These are phyloP conservation scores for Trichoderma hamatum DNA, from an alignment of 2,329 filamentous ascomycete species.

Conservation along the genomic window DNA sequence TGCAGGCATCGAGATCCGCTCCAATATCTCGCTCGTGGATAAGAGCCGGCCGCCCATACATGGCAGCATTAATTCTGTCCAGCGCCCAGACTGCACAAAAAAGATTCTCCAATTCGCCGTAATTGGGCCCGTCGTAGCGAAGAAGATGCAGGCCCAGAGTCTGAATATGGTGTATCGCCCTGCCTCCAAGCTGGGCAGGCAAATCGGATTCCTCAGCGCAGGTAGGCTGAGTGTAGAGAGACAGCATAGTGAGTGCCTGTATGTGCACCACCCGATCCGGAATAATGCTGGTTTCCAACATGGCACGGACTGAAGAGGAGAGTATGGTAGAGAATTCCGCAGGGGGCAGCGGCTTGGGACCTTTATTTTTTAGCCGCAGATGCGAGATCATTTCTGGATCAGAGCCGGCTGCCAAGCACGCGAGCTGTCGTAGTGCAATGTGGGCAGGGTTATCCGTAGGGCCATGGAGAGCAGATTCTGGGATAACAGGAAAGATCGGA, in stretches of 20 bases:
- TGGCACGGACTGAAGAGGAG: constrained; percentile 52
- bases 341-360: constrained; percentile 45
- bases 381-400: constrained; percentile 51
- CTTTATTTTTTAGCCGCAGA: constrained; percentile 48
- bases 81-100: constrained; percentile 65
- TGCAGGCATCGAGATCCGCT: constrained; percentile 54
- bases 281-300: constrained; percentile 58
- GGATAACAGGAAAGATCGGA: constrained; percentile 57
- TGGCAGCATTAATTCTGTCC: constrained; percentile 61
- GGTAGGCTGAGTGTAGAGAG: constrained; percentile 61
- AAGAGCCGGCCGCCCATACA: constrained; percentile 62
- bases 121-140: constrained; percentile 44
- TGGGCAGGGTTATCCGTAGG: constrained; percentile 40
- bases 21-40: constrained; percentile 65
- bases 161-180: constrained; percentile 60
- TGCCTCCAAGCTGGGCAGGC: constrained; percentile 55
- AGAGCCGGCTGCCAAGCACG: constrained; percentile 58
- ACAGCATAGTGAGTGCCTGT: constrained; percentile 56
- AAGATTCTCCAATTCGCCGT: constrained; percentile 51
- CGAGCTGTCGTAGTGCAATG: constrained; percentile 56
- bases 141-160: constrained; percentile 59
- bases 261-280: constrained; percentile 58
- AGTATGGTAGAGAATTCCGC: constrained; percentile 53
- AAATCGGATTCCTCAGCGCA: constrained; percentile 57
- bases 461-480: constrained; percentile 40